Evolutionary conservation across 495 filamentous ascomycete genomes (phyloP).

Genomic region (Talaromyces wortmannii): DNA sequence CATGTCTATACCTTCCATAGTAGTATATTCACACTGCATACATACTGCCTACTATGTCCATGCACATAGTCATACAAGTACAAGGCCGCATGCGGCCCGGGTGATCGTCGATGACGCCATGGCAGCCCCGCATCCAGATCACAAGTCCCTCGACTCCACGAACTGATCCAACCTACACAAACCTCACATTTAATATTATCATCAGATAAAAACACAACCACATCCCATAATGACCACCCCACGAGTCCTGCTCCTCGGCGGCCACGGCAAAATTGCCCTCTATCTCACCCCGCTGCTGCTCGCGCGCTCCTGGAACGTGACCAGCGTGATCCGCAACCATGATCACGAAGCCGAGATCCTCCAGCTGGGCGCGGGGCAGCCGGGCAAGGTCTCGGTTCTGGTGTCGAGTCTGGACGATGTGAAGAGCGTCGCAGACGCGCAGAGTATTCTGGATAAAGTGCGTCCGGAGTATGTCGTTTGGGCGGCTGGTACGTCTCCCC

Average conservation of each 20-base stretch:
- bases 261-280: constrained; percentile 73
- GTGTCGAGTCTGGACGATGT: constrained; percentile 66
- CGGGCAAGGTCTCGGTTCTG: constrained; percentile 51
- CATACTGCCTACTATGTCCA: no score
- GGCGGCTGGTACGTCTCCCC: constrained; percentile 54
- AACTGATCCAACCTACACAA: not conserved
- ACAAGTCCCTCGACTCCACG: not conserved
- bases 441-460: constrained; percentile 51
- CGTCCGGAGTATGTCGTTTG: constrained; percentile 69
- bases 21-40: no score
- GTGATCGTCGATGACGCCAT: no score
- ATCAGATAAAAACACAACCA: not conserved
- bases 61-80: no score
- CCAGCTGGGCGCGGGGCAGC: constrained; percentile 44
- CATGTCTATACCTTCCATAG: no score
- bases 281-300: constrained; percentile 73
- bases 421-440: constrained; percentile 53
- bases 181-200: not conserved
- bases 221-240: not conserved
- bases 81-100: no score
- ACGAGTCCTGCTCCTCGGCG: constrained; percentile 69
- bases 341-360: constrained; percentile 59
- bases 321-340: constrained; percentile 66
- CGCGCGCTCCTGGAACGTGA: constrained; percentile 65
- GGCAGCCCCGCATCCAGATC: no score